Evolutionary conservation across 2,329 filamentous ascomycete species (phyloP), one percentile per base, ranked within the genome.

Genomic region (Emmonsiellopsis sp.): DNA sequence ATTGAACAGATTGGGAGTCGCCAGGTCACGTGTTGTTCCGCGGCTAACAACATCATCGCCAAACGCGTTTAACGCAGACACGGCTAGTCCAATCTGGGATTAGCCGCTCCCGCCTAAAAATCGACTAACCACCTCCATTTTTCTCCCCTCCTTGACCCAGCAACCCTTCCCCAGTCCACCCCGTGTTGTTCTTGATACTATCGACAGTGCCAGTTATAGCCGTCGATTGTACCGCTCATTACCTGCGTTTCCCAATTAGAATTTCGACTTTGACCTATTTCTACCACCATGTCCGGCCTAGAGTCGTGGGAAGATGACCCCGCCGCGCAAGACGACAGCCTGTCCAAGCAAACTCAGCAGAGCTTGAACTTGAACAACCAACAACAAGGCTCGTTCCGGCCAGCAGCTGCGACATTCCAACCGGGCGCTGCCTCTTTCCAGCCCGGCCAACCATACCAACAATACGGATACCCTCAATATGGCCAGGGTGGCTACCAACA

Each of bases 251-350:
- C 4, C 6, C 32, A 8, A 7, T 33, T 47, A 36, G 46, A 48
- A 46, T 27, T 37, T 11, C n/a, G 53, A 57, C 53, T 59, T 58
- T 44, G 59, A 56, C 48, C 21, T 56, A 54, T 57, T 11, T 33
- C 36, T 3, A 14, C 53, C 67, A 78, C 53, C 66, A 95, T 95
- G 90, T 86, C 91, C 63, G 84, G 91, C 71, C 87, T 89, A 65
- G 90, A 95, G 71, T 95, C 90, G 58, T 97, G 93, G 88, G 91
- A 97, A 75, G 89, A 95, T 66, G 88, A 91, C 65, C 84, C 85
- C 65, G 78, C 85, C 53, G 84, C 82, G 58, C 85, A 88, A 77
- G 86, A 91, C 64, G 86, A 81, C 60, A 72, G 88, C 69, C 82
- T 95, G 71, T 82, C 87, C 57, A 83, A 84, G 63, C 87, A 91